phyloP scores from a whole-genome alignment of 139 green algal genomes.

The Haematococcus lacustris region DNA sequence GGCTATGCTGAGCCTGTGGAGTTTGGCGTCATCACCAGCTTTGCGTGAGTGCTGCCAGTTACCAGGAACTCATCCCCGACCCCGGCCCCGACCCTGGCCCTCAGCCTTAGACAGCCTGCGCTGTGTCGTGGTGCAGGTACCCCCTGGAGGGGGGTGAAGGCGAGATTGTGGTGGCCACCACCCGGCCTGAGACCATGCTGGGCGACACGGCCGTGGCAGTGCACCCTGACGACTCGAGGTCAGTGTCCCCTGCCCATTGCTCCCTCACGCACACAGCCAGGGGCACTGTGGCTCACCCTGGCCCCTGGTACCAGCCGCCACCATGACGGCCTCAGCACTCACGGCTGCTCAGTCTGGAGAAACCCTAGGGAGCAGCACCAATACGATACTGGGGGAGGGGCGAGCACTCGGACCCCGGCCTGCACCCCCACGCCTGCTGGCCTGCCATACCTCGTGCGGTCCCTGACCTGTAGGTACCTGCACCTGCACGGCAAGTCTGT shows the following conservation, averaged over 20 bases:
- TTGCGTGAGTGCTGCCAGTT: constrained; percentile 45
- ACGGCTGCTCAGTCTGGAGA: too few species aligned
- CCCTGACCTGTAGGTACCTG: constrained; percentile 46
- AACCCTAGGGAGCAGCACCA: too few species aligned
- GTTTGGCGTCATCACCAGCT: constrained; percentile 92
- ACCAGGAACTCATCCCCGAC: background rate
- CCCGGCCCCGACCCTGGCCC: too few species aligned
- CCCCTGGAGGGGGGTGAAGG: constrained; percentile 69
- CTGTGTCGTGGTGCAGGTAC: constrained; percentile 46
- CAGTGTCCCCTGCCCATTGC: too few species aligned
- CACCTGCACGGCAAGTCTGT: constrained; percentile 72
- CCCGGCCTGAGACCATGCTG: constrained; percentile 90
- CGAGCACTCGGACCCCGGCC: too few species aligned
- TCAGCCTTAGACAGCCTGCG: background rate
- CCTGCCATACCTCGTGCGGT: background rate
- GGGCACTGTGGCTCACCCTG: background rate
- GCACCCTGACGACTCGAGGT: constrained; percentile 79
- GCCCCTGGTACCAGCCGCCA: too few species aligned
- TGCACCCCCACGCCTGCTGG: too few species aligned
- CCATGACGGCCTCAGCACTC: too few species aligned
- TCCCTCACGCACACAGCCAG: too few species aligned
- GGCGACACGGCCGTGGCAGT: constrained; percentile 93
- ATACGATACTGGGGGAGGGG: too few species aligned
- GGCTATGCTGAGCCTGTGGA: constrained; percentile 76
- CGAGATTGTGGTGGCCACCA: constrained; percentile 87